These are phyloP conservation scores for Vitis rupestris DNA, from an alignment of 164 flowering plant species.

Conservation along the genomic window DNA sequence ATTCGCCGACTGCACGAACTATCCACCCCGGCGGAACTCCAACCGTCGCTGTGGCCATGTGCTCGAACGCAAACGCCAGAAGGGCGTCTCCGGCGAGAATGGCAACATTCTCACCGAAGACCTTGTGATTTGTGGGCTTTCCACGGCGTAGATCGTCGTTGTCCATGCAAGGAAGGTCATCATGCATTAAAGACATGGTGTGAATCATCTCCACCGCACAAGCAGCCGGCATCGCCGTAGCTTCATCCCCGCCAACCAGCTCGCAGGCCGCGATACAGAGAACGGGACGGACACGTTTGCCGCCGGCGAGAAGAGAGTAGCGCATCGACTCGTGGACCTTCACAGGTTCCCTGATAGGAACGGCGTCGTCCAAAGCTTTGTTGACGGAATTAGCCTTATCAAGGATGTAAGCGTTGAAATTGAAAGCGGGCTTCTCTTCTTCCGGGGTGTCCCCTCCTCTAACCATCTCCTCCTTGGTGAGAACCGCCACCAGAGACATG, in stretches of 20 bases:
- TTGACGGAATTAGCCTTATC: conserved; percentile 52
- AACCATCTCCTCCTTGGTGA: conserved; percentile 28
- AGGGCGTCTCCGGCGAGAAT: conserved; percentile 80
- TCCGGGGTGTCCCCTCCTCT: conserved; percentile 7
- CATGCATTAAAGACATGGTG: conserved; percentile 82
- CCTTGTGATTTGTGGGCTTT: conserved; percentile 73
- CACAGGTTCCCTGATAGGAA: conserved; percentile 43
- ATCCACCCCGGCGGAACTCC: conserved; percentile 42
- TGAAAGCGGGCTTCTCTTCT: conserved; percentile 27
- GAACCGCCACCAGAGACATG: conserved; percentile 26
- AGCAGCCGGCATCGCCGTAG: conserved; percentile 66
- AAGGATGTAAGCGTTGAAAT: conserved; percentile 58
- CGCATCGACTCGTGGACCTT: conserved; percentile 81
- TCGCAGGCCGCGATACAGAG: conserved; percentile 77
- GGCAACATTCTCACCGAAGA: conserved; percentile 71
- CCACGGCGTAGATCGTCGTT: conserved; percentile 77
- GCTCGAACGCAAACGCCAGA: conserved; percentile 65
- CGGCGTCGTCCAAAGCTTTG: conserved; percentile 54
- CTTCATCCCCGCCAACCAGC: conserved; percentile 61
- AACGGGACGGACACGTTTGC: conserved; percentile 70
- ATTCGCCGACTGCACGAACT: conserved; percentile 52
- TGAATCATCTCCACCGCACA: conserved; percentile 86
- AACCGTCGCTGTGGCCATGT: conserved; percentile 42
- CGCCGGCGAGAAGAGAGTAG: conserved; percentile 76
- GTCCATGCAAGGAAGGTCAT: conserved; percentile 86